Percentiles rank a stretch among this genome's conserved stretches.
Conservation (phyloP, 768 basidiomycete genomes). For the Tylopilus felleus region DNA sequence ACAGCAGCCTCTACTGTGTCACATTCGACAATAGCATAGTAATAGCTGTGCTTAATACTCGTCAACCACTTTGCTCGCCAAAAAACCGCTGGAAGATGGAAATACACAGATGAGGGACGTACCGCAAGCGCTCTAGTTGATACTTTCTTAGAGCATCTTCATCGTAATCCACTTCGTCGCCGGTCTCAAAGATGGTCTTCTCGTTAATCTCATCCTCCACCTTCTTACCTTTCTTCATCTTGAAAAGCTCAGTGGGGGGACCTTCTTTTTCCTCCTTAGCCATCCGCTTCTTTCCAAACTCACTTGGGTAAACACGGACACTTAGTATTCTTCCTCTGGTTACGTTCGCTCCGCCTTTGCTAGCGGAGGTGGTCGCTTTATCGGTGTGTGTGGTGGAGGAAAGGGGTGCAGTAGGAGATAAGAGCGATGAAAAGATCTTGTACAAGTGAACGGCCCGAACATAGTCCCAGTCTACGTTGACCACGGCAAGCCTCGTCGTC, state of each 20-base stretch:
- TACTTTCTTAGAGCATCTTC: conserved; percentile 86
- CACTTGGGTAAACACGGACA: conserved; percentile 87
- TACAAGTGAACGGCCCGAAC: conserved; percentile 85
- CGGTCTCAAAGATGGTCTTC: conserved; percentile 60
- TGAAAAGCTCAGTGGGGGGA: conserved; percentile 83
- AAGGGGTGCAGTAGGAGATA: conserved; percentile 56
- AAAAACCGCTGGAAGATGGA: background rate
- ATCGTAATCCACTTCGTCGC: conserved; percentile 76
- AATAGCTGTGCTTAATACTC: conserved; percentile 59
- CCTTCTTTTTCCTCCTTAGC: conserved; percentile 86
- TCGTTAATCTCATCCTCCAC: conserved; percentile 60
- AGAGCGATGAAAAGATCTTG: conserved; percentile 87
- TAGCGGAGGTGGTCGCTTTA: conserved; percentile 11
- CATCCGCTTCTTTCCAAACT: conserved; percentile 89
- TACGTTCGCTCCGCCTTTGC: conserved; percentile 22
- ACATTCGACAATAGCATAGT: conserved; percentile 92
- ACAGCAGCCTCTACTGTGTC: conserved; percentile 72
- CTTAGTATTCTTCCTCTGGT: conserved; percentile 66
- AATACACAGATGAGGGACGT: conserved; percentile 24
- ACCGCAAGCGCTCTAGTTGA: conserved; percentile 91
- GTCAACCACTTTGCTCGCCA: conserved; percentile 1
- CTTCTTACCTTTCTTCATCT: conserved; percentile 38
- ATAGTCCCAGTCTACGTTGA: conserved; percentile 98
- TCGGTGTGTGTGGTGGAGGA: conserved; percentile 23
- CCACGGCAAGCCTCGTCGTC: conserved; percentile 79